phyloP scores from a whole-genome alignment of 768 basidiomycete species.

The Podaxis mareebaensis region DNA sequence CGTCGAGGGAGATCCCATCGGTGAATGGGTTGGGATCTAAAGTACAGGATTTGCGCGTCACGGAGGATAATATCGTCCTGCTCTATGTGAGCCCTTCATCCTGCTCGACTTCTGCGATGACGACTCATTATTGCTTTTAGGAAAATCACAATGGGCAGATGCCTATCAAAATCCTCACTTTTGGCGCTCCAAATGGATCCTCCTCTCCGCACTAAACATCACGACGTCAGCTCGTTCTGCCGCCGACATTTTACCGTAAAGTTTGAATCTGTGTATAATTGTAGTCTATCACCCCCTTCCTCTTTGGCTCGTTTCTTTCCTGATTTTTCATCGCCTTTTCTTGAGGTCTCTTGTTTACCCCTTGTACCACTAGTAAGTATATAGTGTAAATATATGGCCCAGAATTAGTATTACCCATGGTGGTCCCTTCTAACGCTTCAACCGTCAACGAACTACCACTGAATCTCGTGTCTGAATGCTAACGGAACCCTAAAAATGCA shows the following conservation, averaged over 20 bases:
- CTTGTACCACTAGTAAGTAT: not conserved
- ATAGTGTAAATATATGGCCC: not conserved
- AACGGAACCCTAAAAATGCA: not conserved
- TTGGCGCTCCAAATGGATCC: slow-evolving; percentile 30
- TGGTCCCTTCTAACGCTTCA: not conserved
- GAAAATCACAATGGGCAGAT: slow-evolving; percentile 37
- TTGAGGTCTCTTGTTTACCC: not conserved
- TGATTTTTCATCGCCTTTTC: not conserved
- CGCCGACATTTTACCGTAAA: not conserved
- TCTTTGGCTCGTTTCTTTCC: not conserved
- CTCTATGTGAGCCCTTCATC: slow-evolving; percentile 45
- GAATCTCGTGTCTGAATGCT: too few relatives aligned
- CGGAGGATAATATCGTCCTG: slow-evolving; percentile 62
- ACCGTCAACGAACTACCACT: not conserved
- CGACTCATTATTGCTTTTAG: slow-evolving; percentile 7
- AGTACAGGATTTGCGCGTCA: slow-evolving; percentile 53
- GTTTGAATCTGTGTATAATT: not conserved
- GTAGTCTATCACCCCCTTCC: not conserved
- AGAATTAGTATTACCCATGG: not conserved
- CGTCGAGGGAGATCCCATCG: slow-evolving; percentile 41
- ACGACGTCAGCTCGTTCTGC: not conserved
- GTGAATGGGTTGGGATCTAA: slow-evolving; percentile 44
- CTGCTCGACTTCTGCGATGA: not conserved
- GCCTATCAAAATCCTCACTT: slow-evolving; percentile 48
- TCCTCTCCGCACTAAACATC: slow-evolving; percentile 6